Evolutionary conservation across 208 protist genomes (phyloP).

Genomic region (Trypanosoma platydactyli): DNA sequence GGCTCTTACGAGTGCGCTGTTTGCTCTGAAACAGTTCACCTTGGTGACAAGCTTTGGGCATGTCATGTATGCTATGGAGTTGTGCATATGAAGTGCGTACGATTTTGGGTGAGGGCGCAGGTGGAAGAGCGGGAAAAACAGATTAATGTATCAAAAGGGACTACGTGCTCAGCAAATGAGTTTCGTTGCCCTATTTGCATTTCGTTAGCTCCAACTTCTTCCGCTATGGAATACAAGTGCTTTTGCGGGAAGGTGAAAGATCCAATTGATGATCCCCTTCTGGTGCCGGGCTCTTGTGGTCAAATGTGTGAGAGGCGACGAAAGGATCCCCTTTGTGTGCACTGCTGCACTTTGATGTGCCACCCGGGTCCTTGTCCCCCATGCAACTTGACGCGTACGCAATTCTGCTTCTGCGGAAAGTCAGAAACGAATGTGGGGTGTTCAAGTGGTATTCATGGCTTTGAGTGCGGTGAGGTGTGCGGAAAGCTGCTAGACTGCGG

Average conservation of each 20-base stretch:
- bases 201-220: slow-evolving; percentile 24
- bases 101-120: slow-evolving; percentile 53
- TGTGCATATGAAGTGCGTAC: slow-evolving; percentile 72
- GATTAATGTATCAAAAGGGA: slow-evolving; percentile 12
- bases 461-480: slow-evolving; percentile 77
- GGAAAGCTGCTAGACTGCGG: slow-evolving; percentile 74
- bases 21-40: slow-evolving; percentile 60
- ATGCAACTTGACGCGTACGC: slow-evolving; percentile 55
- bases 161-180: slow-evolving; percentile 25
- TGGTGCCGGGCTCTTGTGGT: slow-evolving; percentile 82
- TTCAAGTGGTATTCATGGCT: slow-evolving; percentile 67
- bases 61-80: slow-evolving; percentile 72
- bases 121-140: slow-evolving; percentile 47
- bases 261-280: slow-evolving; percentile 52
- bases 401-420: slow-evolving; percentile 85
- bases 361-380: slow-evolving; percentile 81
- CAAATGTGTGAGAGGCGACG: slow-evolving; percentile 58
- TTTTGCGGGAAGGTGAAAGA: slow-evolving; percentile 76
- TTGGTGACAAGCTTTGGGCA: slow-evolving; percentile 52
- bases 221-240: slow-evolving; percentile 48
- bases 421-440: slow-evolving; percentile 62
- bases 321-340: slow-evolving; percentile 55
- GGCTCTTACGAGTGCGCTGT: slow-evolving; percentile 71
- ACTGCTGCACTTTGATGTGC: slow-evolving; percentile 78
- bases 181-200: slow-evolving; percentile 82